phyloP scores from a whole-genome alignment of 805 yeast genomes.

The Metschnikowia rubicola region DNA sequence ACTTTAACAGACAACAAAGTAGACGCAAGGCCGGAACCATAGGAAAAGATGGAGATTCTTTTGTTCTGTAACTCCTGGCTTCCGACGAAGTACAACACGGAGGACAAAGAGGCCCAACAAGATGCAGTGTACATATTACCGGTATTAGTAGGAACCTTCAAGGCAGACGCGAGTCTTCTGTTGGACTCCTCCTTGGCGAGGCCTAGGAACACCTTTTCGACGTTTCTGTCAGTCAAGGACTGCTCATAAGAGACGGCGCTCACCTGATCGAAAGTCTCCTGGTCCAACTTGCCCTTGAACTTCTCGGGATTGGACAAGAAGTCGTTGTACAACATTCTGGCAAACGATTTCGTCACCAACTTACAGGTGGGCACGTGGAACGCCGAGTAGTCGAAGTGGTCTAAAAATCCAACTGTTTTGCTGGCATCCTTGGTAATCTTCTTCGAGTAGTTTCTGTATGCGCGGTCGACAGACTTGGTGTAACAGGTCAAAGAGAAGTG shows the following conservation, averaged over 20 bases:
- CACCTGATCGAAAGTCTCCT: constrained; percentile 51
- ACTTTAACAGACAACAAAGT: constrained; percentile 78
- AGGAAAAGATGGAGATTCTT: constrained; percentile 90
- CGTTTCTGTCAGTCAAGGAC: constrained; percentile 70
- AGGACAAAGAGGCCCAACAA: constrained; percentile 80
- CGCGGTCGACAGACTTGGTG: constrained; percentile 85
- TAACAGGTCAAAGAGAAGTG: constrained; percentile 93
- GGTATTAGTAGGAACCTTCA: constrained; percentile 88
- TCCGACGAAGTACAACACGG: constrained; percentile 73
- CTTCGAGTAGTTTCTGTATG: constrained; percentile 77
- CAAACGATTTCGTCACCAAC: constrained; percentile 87
- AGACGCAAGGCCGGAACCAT: constrained; percentile 97
- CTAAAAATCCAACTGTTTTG: constrained; percentile 54
- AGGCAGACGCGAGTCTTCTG: constrained; percentile 72
- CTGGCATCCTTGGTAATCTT: constrained; percentile 53
- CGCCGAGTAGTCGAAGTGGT: constrained; percentile 84
- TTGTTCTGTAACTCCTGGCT: constrained; percentile 71
- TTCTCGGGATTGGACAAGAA: constrained; percentile 65
- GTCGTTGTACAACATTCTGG: constrained; percentile 87
- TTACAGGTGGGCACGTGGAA: constrained; percentile 99
- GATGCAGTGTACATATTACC: constrained; percentile 99
- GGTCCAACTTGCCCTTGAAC: constrained; percentile 42
- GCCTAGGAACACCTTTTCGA: constrained; percentile 83
- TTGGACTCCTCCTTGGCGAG: constrained; percentile 67
- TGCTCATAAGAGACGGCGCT: constrained; percentile 65